Percentiles rank a stretch among this genome's conserved stretches.
These are phyloP conservation scores for Cyclotella cryptica DNA, from an alignment of 108 stramenopile genomes.

Conservation along the genomic window DNA sequence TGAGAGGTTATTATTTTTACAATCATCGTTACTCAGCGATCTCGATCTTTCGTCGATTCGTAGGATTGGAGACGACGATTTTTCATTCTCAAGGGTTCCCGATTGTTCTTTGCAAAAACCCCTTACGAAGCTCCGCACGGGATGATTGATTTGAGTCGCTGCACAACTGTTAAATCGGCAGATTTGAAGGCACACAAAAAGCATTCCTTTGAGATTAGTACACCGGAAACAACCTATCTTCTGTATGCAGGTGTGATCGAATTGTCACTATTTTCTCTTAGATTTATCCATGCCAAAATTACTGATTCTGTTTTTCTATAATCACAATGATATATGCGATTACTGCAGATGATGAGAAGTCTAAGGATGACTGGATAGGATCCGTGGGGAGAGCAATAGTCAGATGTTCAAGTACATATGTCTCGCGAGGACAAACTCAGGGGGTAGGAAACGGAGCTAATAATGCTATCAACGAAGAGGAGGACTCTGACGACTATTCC, in stretches of 20 bases:
- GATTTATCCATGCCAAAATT: neutral
- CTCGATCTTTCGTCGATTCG: neutral
- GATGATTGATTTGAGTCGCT: slow-evolving; percentile 94
- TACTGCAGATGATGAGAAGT: slow-evolving; percentile 93
- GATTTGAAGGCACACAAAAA: slow-evolving; percentile 95
- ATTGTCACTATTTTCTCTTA: too few species aligned
- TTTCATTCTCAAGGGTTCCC: slow-evolving; percentile 98
- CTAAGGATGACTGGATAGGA: slow-evolving; percentile 99
- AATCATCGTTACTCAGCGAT: too few species aligned
- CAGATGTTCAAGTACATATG: slow-evolving; percentile 86
- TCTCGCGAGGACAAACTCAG: slow-evolving; percentile 37
- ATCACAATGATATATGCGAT: slow-evolving; percentile 79
- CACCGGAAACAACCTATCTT: slow-evolving; percentile 93
- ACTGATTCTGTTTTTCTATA: neutral
- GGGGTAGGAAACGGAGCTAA: slow-evolving; percentile 30
- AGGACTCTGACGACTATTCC: slow-evolving; percentile 80
- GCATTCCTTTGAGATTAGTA: slow-evolving; percentile 97
- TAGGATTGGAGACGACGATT: slow-evolving; percentile 98
- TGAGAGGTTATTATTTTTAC: neutral
- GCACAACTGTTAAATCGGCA: slow-evolving; percentile 99
- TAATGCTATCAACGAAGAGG: slow-evolving; percentile 57
- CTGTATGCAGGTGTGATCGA: slow-evolving; percentile 89
- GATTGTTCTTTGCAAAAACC: slow-evolving; percentile 94
- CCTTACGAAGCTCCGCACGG: slow-evolving; percentile 81
- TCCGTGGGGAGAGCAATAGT: slow-evolving; percentile 98